Evolutionary conservation across 495 filamentous ascomycete species (phyloP), one percentile per base, ranked within the genome.

Genomic region (Penicillium egyptiacum): DNA sequence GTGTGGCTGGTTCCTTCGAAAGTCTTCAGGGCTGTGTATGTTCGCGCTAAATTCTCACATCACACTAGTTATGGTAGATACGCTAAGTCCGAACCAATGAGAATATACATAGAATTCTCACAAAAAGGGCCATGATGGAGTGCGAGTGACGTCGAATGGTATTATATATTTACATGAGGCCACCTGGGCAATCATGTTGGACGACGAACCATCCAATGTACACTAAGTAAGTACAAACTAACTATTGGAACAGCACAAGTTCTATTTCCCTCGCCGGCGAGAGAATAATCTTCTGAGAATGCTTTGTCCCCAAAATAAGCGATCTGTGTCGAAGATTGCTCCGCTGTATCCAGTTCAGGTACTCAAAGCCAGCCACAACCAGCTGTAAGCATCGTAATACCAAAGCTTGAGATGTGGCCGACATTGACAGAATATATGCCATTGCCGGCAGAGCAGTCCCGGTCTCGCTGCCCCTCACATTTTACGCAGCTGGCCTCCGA

Each of bases 351-450:
- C 40, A 42, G 0, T 22, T 42, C 10, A 22, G n/a, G 19, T 19
- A 5, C 43, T 46, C 23, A 46, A 22, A 46, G 23, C 43, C 26
- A 2, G 23, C 12, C 25, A 28, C 71, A 72, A 25, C 71, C 69
- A 44, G 65, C 69, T 16, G n/a, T 4, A 10, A 65, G 67, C 51
- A 72, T 23, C 2, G 19, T 28, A 22, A 72, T 40, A 0, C 71
- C 69, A 50, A 71, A 71, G 63, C 67, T 75, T 11, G 46, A 53
- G 46, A 73, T 68, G 42, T 70, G 70, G 10, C 70, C 68, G 22
- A 50, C 37, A 23, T 66, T 73, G 33, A 70, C 67, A 46, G 64
- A 53, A 8, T 61, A 23, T 44, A 58, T 48, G 9, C 68, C 64
- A 57, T 74, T 69, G 11, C 71, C 71, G 37, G 71, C 70, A 44